Evolutionary conservation across 116 monocot genomes (phyloP), one percentile per base, ranked within the genome.

Genomic region (Iris pallida): DNA sequence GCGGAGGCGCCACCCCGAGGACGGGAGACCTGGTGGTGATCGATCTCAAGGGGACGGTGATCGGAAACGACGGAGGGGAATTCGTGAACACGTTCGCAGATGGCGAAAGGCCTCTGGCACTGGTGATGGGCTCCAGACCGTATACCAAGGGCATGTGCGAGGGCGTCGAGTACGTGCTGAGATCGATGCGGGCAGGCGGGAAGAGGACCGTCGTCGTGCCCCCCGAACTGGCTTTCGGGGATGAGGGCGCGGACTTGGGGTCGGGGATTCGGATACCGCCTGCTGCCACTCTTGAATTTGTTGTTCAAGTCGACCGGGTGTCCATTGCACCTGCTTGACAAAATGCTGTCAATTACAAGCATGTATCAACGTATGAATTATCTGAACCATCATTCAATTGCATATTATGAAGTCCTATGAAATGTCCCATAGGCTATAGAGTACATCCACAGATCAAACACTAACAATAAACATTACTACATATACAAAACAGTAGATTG

Each of bases 81-180:
- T 97, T 97, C 63, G 81, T 97, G 57, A 85, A 97, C 78, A 97
- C 86, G 6, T 97, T 97, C 59, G 75, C 45, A 16, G 72, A 71
- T 15, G 84, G 79, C 13, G 84, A 81, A 75, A 84, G 79, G 71
- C 87, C 96, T 30, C 64, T 92, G 45, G 96, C 96, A 6, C 72
- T 95, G 30, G 67, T 67, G 7, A 55, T 67, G 86, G 96, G 96
- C 2, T 97, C 92, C n/a, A 87, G 92, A 76, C 92, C 96, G 14
- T 92, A 97, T 72, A 83, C 83, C 0, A 97, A 75, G 71, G 96
- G 96, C 8, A 89, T 97, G 92, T 97, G 96, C 68, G 87, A 92
- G 57, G 96, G 96, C 16, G 72, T 97, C 15, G 96, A 92, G 85
- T 64, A 71, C 55, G 83, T 73, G 63, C 51, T 97, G 55, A 71